Conservation (phyloP, 1,284 basidiomycete genomes). For the Ganoderma lucidum region DNA sequence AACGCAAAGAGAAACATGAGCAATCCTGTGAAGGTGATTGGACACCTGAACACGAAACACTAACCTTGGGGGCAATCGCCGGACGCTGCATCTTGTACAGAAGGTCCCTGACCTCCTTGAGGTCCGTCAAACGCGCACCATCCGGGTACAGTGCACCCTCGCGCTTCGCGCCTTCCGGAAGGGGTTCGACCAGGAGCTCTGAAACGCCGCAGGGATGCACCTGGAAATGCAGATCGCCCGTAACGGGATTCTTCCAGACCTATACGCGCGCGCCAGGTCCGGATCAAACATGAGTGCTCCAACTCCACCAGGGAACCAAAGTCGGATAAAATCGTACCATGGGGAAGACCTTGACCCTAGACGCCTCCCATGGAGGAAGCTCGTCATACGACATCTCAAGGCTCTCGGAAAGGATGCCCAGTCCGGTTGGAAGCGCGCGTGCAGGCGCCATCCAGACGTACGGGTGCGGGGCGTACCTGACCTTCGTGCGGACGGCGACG, state of each 20-base stretch:
- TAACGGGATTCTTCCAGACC: conserved; percentile 89
- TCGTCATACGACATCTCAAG: conserved; percentile 70
- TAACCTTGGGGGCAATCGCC: conserved; percentile 73
- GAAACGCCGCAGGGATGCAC: conserved; percentile 74
- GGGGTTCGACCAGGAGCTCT: conserved; percentile 67
- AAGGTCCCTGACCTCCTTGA: conserved; percentile 74
- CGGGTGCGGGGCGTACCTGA: conserved; percentile 79
- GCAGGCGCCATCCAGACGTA: conserved; percentile 89
- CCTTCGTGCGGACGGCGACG: conserved; percentile 79
- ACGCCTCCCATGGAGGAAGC: conserved; percentile 79
- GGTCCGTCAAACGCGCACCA: conserved; percentile 74
- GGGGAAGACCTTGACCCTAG: conserved; percentile 74
- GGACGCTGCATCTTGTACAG: conserved; percentile 85
- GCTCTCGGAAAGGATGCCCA: conserved; percentile 82
- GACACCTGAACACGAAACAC: conserved; percentile 43
- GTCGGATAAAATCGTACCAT: conserved; percentile 53
- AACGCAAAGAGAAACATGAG: background rate
- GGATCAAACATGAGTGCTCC: conserved; percentile 2
- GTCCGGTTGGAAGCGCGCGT: conserved; percentile 73
- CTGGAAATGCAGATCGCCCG: conserved; percentile 79
- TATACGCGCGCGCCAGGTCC: conserved; percentile 35
- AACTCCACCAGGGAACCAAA: background rate
- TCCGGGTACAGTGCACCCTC: conserved; percentile 76
- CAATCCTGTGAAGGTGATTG: background rate
- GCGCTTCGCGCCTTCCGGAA: conserved; percentile 59